phyloP scores from a whole-genome alignment of 2,329 filamentous ascomycete genomes.

The Corinectria fuckeliana region DNA sequence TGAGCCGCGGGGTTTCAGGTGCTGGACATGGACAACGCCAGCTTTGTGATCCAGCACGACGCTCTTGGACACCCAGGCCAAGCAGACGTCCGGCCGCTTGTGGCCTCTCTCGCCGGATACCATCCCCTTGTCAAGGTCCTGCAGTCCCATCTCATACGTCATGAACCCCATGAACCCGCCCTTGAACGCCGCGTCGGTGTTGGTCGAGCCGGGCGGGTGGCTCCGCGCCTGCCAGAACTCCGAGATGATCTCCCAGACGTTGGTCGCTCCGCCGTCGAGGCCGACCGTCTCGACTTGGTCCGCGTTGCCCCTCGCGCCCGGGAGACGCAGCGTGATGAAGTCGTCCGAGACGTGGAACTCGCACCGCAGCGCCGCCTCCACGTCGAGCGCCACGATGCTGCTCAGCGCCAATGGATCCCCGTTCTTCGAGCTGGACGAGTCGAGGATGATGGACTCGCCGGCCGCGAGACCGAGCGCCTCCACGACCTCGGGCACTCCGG shows the following conservation, averaged over 20 bases:
- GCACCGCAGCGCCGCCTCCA: conserved; percentile 62
- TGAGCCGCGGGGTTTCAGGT: conserved; percentile 36
- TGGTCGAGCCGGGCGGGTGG: conserved; percentile 26
- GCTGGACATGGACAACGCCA: conserved; percentile 69
- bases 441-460: conserved; percentile 61
- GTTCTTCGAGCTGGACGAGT: conserved; percentile 62
- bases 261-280: conserved; percentile 38
- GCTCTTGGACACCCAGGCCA: conserved; percentile 78
- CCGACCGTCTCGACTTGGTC: conserved; percentile 24
- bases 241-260: conserved; percentile 60
- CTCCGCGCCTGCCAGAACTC: conserved; percentile 48
- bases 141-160: conserved; percentile 82
- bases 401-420: conserved; percentile 57
- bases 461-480: conserved; percentile 53
- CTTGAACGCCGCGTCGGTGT: conserved; percentile 64
- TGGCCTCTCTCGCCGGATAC: conserved; percentile 42
- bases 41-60: conserved; percentile 77
- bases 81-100: conserved; percentile 71
- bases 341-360: conserved; percentile 62
- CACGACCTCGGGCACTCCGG: conserved; percentile 61
- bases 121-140: conserved; percentile 41
- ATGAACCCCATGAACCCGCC: conserved; percentile 86
- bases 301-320: conserved; percentile 6
- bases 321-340: conserved; percentile 41
- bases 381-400: conserved; percentile 75